Base-by-base conservation (phyloP, 2,329 filamentous ascomycete genomes). In the Penicillium sp. region DNA sequence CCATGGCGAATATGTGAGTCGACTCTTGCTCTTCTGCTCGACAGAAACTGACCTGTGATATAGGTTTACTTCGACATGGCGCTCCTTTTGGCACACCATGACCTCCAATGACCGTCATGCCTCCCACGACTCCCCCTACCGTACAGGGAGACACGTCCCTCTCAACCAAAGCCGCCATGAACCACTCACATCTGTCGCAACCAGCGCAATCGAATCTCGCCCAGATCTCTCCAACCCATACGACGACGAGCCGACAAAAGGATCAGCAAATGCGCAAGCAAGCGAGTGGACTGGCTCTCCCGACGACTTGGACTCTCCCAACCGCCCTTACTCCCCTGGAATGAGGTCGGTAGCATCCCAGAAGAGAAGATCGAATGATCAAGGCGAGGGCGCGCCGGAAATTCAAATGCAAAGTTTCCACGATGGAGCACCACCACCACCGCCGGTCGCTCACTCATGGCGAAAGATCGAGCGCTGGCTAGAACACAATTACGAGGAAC, bases 371-470 rank as follows among this genome's bases (percentile, higher is more conserved):
- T 78, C 82, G 30, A 83, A 78, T 53, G 81, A 83, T 58, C 76
- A 76, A 51, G 80, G 82, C 61, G 88, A 93, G 66, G 83, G 83
- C 50, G 80, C 74, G 4, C 88, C 88, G 57, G 92, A 96, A 70
- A 95, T 99, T 55, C 92, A 87, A 60, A 93, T 99, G 89, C 93
- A 96, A 73, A 87, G 87, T 54, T 99, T 99, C 74, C 84, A 87
- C 64, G 91, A 96, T 59, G 93, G 93, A 48, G 80, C 89, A 19
- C 91, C 93, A 2, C 93, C 93, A 2, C 83, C 93, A 7, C 93
- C 93, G 2, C 90, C 93, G 6, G 84, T 95, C 33, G 71, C 77
- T 41, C 91, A 96, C 73, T 95, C 92, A 12, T 99, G 93, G 93
- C 84, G 80, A 67, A 88, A 91, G 71, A 96, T 99, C 66, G 92